phyloP scores from a whole-genome alignment of 306 rosid genomes.

The Fragaria iinumae region DNA sequence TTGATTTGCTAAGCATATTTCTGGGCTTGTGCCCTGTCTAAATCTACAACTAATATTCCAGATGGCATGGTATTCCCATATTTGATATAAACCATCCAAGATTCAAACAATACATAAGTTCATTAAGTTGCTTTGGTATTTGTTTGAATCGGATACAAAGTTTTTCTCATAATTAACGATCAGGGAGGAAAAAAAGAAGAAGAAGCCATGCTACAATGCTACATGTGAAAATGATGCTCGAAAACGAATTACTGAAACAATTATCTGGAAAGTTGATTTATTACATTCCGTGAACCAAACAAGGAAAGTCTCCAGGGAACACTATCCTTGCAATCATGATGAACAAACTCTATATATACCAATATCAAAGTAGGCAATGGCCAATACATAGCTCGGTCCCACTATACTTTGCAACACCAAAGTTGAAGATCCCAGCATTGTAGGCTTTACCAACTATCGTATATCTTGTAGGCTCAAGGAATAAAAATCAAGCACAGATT shows the following conservation, averaged over 20 bases:
- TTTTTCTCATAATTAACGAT: neutral
- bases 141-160: neutral
- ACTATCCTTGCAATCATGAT: neutral
- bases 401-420: neutral
- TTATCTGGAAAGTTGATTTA: neutral
- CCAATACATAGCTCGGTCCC: neutral
- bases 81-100: neutral
- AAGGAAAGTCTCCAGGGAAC: neutral
- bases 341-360: neutral
- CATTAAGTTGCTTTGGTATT: neutral
- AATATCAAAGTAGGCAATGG: neutral
- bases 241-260: neutral
- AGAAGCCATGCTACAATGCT: neutral
- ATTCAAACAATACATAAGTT: neutral
- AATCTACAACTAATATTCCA: neutral
- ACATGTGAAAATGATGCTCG: neutral
- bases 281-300: neutral
- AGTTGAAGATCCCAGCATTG: neutral
- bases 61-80: no score
- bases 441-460: neutral
- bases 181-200: no score
- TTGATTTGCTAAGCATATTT: conserved; percentile 16
- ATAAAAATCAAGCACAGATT: neutral
- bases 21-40: neutral
- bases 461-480: conserved; percentile 1